These are phyloP conservation scores for Sphaceloma murrayae DNA, from an alignment of 2,329 filamentous ascomycete genomes.

Conservation along the genomic window DNA sequence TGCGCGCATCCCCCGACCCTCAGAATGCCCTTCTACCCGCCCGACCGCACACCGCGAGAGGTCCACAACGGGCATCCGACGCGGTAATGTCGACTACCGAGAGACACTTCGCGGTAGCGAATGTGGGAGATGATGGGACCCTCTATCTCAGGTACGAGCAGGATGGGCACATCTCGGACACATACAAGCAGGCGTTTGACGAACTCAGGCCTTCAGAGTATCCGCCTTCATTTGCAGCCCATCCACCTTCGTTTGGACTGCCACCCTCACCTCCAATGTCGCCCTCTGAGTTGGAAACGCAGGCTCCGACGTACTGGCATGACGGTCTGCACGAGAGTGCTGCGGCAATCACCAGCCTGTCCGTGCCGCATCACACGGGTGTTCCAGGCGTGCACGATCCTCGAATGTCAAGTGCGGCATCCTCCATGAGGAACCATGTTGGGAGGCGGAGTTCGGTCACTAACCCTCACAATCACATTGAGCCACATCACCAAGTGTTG, in stretches of 20 bases:
- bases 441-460: slow-evolving; percentile 41
- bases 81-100: slow-evolving; percentile 11
- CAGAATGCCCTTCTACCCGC: slow-evolving; percentile 6
- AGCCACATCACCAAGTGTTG: neutral
- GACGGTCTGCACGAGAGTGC: slow-evolving; percentile 19
- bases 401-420: neutral
- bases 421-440: slow-evolving; percentile 57
- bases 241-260: slow-evolving; percentile 17
- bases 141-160: slow-evolving; percentile 35
- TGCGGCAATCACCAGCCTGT: slow-evolving; percentile 8
- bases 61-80: slow-evolving; percentile 1
- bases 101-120: slow-evolving; percentile 35
- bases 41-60: slow-evolving; percentile 9
- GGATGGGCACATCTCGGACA: neutral
- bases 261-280: slow-evolving; percentile 15
- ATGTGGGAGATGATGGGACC: slow-evolving; percentile 36
- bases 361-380: neutral
- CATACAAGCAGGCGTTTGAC: slow-evolving; percentile 13
- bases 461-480: neutral
- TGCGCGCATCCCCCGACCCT: neutral
- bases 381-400: slow-evolving; percentile 9
- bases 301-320: slow-evolving; percentile 18
- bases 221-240: slow-evolving; percentile 1
- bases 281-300: slow-evolving; percentile 6
- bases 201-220: slow-evolving; percentile 7